phyloP scores from a whole-genome alignment of 352 stramenopile species.

The Globisporangium polare region DNA sequence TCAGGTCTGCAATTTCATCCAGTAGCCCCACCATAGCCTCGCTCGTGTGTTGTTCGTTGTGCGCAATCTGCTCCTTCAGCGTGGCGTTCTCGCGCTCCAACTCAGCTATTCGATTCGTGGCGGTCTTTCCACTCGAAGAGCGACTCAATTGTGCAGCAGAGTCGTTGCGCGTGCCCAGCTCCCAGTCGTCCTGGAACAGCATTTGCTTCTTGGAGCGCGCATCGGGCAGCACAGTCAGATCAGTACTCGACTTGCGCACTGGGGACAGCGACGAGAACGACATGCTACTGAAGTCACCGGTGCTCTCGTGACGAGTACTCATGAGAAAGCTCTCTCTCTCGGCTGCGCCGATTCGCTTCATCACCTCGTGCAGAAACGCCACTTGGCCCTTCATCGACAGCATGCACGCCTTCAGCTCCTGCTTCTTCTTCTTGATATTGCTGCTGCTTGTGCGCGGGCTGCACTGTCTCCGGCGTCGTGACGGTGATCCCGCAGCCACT shows the following conservation, averaged over 20 bases:
- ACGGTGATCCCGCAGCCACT: background rate
- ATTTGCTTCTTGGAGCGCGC: slow-evolving; percentile 1
- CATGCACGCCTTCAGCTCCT: slow-evolving; percentile 13
- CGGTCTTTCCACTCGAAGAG: background rate
- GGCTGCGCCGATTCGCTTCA: slow-evolving; percentile 1
- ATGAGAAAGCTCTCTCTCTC: slow-evolving; percentile 4
- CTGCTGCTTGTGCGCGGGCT: slow-evolving; percentile 4
- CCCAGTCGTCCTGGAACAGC: slow-evolving; percentile 10
- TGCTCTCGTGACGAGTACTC: background rate
- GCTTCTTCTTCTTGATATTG: background rate
- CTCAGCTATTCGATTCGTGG: background rate
- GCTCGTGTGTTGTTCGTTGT: background rate
- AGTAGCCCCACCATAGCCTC: slow-evolving; percentile 7
- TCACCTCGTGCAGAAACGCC: slow-evolving; percentile 15
- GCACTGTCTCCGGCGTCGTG: slow-evolving; percentile 5
- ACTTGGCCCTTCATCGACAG: slow-evolving; percentile 20
- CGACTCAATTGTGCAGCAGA: background rate
- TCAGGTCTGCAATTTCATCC: slow-evolving; percentile 13
- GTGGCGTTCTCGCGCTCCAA: slow-evolving; percentile 13
- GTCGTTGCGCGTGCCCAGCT: background rate
- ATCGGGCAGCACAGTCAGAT: slow-evolving; percentile 7
- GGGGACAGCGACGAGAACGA: slow-evolving; percentile 18
- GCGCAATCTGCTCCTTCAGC: slow-evolving; percentile 7
- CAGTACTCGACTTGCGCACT: slow-evolving; percentile 7
- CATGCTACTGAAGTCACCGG: slow-evolving; percentile 4